Evolutionary conservation across 345 rosid species (phyloP).

Genomic region (Aquilaria sinensis): DNA sequence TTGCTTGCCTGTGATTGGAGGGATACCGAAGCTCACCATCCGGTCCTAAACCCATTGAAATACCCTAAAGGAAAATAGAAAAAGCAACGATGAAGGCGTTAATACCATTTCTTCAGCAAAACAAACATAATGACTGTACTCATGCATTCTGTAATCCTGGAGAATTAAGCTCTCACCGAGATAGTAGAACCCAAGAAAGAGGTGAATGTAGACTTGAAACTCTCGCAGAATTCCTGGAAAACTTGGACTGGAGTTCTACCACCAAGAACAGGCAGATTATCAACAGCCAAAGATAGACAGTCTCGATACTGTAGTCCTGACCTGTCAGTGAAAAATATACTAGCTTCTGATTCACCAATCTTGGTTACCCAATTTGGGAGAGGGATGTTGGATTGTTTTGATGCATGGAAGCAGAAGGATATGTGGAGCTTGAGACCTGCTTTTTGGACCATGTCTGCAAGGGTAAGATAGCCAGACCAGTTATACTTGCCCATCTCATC

Average conservation of each 20-base stretch:
- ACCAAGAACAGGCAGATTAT: conserved; percentile 61
- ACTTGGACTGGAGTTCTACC: conserved; percentile 79
- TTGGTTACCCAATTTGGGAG: conserved; percentile 74
- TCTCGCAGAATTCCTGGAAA: conserved; percentile 60
- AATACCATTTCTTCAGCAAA: neutral
- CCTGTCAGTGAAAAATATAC: conserved; percentile 51
- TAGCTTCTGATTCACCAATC: conserved; percentile 46
- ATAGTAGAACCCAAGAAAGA: conserved; percentile 65
- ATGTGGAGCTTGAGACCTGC: conserved; percentile 77
- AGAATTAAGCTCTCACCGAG: conserved; percentile 34
- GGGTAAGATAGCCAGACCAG: conserved; percentile 77
- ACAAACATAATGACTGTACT: neutral
- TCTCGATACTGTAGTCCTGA: conserved; percentile 48
- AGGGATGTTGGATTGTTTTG: conserved; percentile 30
- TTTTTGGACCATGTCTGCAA: conserved; percentile 73
- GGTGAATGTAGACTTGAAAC: conserved; percentile 70
- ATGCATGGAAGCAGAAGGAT: conserved; percentile 70
- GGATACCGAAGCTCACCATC: conserved; percentile 87
- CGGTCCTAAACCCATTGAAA: conserved; percentile 84
- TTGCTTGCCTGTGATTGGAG: conserved; percentile 32
- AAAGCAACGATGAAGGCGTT: conserved; percentile 8
- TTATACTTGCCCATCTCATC: conserved; percentile 68
- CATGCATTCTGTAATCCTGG: neutral
- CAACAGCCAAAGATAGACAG: conserved; percentile 75
- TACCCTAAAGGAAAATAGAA: conserved; percentile 45